Conservation (phyloP, 2,329 filamentous ascomycete genomes). For the Penicillium sp. region DNA sequence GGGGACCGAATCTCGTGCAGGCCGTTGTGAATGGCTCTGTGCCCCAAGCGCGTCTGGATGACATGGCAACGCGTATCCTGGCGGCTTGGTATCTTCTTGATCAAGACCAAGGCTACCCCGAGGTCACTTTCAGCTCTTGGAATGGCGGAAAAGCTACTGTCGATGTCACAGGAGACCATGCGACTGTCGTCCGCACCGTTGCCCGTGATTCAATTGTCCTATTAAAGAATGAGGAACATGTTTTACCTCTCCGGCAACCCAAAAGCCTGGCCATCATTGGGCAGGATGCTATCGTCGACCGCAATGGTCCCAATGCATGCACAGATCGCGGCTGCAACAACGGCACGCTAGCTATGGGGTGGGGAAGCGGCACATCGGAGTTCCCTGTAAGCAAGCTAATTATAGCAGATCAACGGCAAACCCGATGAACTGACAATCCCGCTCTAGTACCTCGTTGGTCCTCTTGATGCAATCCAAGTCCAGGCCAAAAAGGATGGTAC, state of each 20-base stretch:
- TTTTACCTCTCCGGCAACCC: slow-evolving; percentile 48
- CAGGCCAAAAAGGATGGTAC: slow-evolving; percentile 41
- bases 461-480: slow-evolving; percentile 44
- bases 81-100: slow-evolving; percentile 52
- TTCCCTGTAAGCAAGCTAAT: slow-evolving; percentile 52
- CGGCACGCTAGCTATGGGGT: slow-evolving; percentile 68
- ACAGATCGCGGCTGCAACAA: slow-evolving; percentile 65
- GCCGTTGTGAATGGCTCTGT: slow-evolving; percentile 63
- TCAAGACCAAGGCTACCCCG: slow-evolving; percentile 48
- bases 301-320: slow-evolving; percentile 54
- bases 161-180: slow-evolving; percentile 44
- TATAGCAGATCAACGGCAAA: background rate
- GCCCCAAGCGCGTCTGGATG: slow-evolving; percentile 55
- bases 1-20: slow-evolving; percentile 46
- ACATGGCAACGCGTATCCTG: slow-evolving; percentile 59
- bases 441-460: slow-evolving; percentile 44
- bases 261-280: slow-evolving; percentile 53
- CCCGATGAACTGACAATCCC: background rate
- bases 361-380: slow-evolving; percentile 71
- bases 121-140: slow-evolving; percentile 49
- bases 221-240: slow-evolving; percentile 47
- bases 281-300: slow-evolving; percentile 49
- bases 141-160: slow-evolving; percentile 36
- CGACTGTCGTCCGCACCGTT: slow-evolving; percentile 40
- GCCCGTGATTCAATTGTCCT: slow-evolving; percentile 50